Conservation (phyloP, 164 flowering plant genomes). For the Chimonanthus praecox region DNA sequence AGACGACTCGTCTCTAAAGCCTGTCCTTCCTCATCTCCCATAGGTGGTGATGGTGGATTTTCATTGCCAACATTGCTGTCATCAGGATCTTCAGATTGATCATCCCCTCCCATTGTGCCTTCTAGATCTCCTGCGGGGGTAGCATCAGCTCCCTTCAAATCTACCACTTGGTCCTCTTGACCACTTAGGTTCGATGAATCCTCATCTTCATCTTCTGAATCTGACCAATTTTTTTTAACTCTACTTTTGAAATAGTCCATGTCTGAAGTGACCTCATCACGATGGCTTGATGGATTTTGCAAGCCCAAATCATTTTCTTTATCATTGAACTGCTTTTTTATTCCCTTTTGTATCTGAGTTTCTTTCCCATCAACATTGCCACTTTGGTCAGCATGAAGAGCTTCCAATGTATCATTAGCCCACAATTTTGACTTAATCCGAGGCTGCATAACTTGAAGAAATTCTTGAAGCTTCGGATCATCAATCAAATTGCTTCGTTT, state of each 20-base stretch:
- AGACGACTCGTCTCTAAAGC: constrained; percentile 64
- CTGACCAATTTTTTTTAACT: constrained; percentile 76
- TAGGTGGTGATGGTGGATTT: constrained; percentile 17
- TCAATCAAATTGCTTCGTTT: constrained; percentile 29
- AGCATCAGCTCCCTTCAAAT: constrained; percentile 11
- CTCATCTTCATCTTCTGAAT: constrained; percentile 52
- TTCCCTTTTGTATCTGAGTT: constrained; percentile 16
- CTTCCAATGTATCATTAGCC: constrained; percentile 69
- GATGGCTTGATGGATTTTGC: constrained; percentile 4
- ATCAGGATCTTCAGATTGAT: constrained; percentile 17
- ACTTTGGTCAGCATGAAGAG: constrained; percentile 23
- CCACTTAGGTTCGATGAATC: constrained; percentile 13
- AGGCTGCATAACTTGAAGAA: constrained; percentile 83
- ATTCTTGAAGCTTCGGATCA: constrained; percentile 74
- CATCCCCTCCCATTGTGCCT: constrained; percentile 21
- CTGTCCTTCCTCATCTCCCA: constrained; percentile 30
- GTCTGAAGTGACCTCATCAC: constrained; percentile 50
- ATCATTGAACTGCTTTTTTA: constrained; percentile 12
- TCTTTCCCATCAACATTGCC: constrained; percentile 16
- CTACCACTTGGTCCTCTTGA: constrained; percentile 9
- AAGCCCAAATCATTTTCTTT: constrained; percentile 3
- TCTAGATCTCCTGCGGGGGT: constrained; percentile 5
- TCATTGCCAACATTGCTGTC: constrained; percentile 21
- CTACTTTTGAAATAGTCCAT: constrained; percentile 82
- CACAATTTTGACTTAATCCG: constrained; percentile 73